Evolutionary conservation across 2,329 filamentous ascomycete genomes (phyloP), one percentile per base, ranked within the genome.

Genomic region (Fusarium pseudonygamai): DNA sequence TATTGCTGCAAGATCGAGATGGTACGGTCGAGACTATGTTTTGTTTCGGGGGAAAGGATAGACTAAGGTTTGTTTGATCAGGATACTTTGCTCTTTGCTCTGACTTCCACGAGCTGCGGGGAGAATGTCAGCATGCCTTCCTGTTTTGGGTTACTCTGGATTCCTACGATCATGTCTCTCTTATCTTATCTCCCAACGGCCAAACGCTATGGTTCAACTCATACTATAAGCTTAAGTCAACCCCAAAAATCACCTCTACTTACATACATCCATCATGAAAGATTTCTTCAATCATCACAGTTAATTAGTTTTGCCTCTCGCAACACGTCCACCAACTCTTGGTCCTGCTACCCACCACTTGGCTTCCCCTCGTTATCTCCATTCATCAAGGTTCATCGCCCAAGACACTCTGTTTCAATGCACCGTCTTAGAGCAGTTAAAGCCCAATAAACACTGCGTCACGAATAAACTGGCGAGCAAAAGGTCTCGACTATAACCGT

Each of bases 121-220:
- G 56, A 39, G 37, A n/a, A 37, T 30, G 56, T 64, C 56, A 64
- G 61, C 61, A 61, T 49, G 55, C 43, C 37, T 64, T 36, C 45
- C 56, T 40, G 24, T 24, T 59, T 45, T 34, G 52, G 60, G 22
- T 34, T 61, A 45, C 39, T 34, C 32, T 43, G 12, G 24, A 45
- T n/a, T 28, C n/a, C 37, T 53, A 15, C 11, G 26, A 40, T 40
- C 9, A 22, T 36, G 6, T 52, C 32, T 58, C 22, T 58, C 55
- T 58, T 58, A 49, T 58, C 55, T 58, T 58, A 58, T 58, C 40
- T 49, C n/a, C 2, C 30, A 8, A 20, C 9, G 10, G 7, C 18
- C 24, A n/a, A n/a, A 26, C 11, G 5, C 26, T 43, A 24, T 4
- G 7, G 7, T 18, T 18, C 26, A n/a, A n/a, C n/a, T n/a, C n/a